Evolutionary conservation across 2,329 filamentous ascomycete genomes (phyloP), one percentile per base, ranked within the genome.

Genomic region (Metarhizium brunneum): DNA sequence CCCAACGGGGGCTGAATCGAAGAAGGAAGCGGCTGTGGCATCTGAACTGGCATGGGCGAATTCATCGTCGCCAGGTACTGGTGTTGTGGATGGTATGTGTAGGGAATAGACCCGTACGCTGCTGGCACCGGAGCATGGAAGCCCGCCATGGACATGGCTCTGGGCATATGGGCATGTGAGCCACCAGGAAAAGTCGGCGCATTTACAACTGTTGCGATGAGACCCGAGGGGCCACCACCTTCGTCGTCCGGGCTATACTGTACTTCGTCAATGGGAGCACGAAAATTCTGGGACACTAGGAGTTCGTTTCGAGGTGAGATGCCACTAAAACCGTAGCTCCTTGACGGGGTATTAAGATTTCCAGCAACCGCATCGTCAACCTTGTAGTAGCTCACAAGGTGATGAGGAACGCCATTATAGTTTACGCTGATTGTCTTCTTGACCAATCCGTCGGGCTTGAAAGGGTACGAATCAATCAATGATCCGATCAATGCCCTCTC

Each of bases 341-440:
- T 76, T 1, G 76, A 71, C 1, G 88, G 88, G 0, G 80, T 79
- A 32, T 68, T 73, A 11, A 92, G 75, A 16, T 67, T 70, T n/a
- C 79, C 76, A 49, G 76, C 73, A 62, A 84, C 78, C n/a, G 91
- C 87, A 66, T 96, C 90, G 6, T 89, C 83, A 11, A 92, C 78
- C 47, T 76, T 89, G 73, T 96, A 96, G 68, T 96, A 96, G 16
- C 87, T 92, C 45, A 96, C 90, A 53, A 96, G 74, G 64, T 95
- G 91, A 65, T 95, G 91, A 2, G 84, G 85, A 2, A 91, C 81
- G 2, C 87, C 87, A 30, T 86, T 79, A 52, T 87, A 84, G 2
- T 81, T 84, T 43, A 96, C 83, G 63, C 87, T 92, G 70, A 96
- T 91, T 0, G 91, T 96, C 76, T 96, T 96, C 78, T 96, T 96